These are phyloP conservation scores for Purshia tridentata DNA, from an alignment of 306 rosid species.

Conservation along the genomic window DNA sequence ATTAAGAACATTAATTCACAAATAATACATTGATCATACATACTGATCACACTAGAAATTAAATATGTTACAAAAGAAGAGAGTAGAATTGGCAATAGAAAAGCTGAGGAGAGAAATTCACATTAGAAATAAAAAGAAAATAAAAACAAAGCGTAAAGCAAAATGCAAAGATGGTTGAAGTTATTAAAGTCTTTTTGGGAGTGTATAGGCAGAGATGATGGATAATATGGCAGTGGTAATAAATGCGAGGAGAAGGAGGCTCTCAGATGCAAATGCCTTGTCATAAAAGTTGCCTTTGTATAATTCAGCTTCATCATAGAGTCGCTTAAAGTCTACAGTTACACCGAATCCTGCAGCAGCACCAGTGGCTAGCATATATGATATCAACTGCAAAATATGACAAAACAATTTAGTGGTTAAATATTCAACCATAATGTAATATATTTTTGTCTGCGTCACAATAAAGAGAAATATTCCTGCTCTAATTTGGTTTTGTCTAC, in stretches of 20 bases:
- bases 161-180: too few species aligned
- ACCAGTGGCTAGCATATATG: slow-evolving; percentile 52
- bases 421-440: too few species aligned
- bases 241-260: slow-evolving; percentile 48
- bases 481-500: too few species aligned
- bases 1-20: neutral
- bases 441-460: too few species aligned
- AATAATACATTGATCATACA: neutral
- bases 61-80: too few species aligned
- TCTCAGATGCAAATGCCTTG: slow-evolving; percentile 48
- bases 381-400: slow-evolving; percentile 35
- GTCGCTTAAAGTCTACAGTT: slow-evolving; percentile 26
- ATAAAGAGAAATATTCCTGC: too few species aligned
- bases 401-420: neutral
- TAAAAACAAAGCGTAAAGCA: too few species aligned
- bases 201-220: slow-evolving; percentile 44
- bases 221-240: slow-evolving; percentile 46
- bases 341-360: slow-evolving; percentile 63
- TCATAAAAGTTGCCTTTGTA: slow-evolving; percentile 24
- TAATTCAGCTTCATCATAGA: neutral
- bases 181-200: slow-evolving; percentile 13
- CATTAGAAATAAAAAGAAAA: too few species aligned
- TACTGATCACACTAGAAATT: neutral
- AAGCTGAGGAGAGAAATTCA: neutral
- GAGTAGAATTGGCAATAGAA: neutral